Conservation (phyloP, 2,329 filamentous ascomycete species). For the Mycosphaerella sp. region DNA sequence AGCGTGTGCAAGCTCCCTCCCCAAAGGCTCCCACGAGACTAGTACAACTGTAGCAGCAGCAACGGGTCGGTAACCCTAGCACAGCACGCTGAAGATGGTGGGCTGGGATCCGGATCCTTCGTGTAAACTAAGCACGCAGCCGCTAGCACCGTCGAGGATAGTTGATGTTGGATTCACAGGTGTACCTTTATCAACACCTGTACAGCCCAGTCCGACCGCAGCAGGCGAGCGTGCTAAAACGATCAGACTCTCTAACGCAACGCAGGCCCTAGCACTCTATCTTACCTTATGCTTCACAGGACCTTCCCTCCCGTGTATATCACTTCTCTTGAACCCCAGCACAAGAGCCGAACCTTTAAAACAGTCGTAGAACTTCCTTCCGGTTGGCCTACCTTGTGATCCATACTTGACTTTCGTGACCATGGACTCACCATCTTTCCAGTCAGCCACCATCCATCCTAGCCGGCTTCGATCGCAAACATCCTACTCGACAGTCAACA, state of each 20-base stretch:
- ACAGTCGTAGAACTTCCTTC: conserved; percentile 17
- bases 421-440: conserved; percentile 34
- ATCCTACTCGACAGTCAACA: conserved; percentile 25
- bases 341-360: conserved; percentile 16
- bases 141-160: conserved; percentile 23
- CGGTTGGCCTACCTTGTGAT: conserved; percentile 22
- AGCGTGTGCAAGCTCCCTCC: conserved; percentile 14
- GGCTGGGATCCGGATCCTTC: conserved; percentile 22
- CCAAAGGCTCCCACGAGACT: conserved; percentile 13
- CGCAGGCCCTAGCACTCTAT: conserved; percentile 17
- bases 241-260: conserved; percentile 21
- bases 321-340: conserved; percentile 18
- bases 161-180: conserved; percentile 24
- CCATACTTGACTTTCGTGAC: conserved; percentile 16
- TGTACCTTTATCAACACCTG: conserved; percentile 24
- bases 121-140: conserved; percentile 20
- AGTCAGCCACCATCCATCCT: conserved; percentile 19
- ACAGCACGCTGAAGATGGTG: conserved; percentile 15
- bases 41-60: not conserved
- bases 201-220: conserved; percentile 5
- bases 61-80: conserved; percentile 11
- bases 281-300: conserved; percentile 15
- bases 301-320: conserved; percentile 19
- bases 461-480: conserved; percentile 26
- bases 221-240: conserved; percentile 20